phyloP scores from a whole-genome alignment of 2,329 filamentous ascomycete genomes.

The Trichoderma koningii region DNA sequence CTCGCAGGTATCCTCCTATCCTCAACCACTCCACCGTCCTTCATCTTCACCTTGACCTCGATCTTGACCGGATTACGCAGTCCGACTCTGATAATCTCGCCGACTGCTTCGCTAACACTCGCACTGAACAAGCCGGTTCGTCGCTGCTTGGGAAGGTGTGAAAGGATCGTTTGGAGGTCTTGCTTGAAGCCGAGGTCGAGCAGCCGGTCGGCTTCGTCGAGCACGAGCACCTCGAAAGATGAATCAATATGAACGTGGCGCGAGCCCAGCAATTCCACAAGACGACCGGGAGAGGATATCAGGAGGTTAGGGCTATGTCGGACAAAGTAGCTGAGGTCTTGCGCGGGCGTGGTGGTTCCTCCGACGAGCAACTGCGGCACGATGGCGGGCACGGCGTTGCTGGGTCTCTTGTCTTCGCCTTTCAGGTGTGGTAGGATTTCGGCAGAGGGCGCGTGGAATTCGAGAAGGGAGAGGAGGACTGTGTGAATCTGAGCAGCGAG shows the following conservation, averaged over 20 bases:
- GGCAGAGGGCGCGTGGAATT: slow-evolving; percentile 80
- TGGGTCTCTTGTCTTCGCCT: slow-evolving; percentile 57
- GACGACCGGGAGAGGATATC: slow-evolving; percentile 85
- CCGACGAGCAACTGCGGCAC: slow-evolving; percentile 88
- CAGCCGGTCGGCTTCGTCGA: slow-evolving; percentile 92
- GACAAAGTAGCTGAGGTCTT: slow-evolving; percentile 84
- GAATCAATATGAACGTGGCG: slow-evolving; percentile 85
- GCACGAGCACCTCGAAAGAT: slow-evolving; percentile 86
- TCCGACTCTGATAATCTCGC: slow-evolving; percentile 88
- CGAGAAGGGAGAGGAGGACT: slow-evolving; percentile 73
- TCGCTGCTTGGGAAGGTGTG: slow-evolving; percentile 84
- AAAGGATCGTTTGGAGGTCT: slow-evolving; percentile 82
- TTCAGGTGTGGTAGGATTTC: slow-evolving; percentile 59
- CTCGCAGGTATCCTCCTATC: slow-evolving; percentile 90
- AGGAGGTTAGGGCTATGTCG: slow-evolving; percentile 84
- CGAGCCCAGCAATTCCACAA: slow-evolving; percentile 84
- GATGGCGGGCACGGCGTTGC: slow-evolving; percentile 54
- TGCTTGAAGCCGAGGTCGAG: slow-evolving; percentile 93
- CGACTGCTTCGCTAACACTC: slow-evolving; percentile 91
- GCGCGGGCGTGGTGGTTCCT: slow-evolving; percentile 74
- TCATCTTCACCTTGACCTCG: slow-evolving; percentile 82
- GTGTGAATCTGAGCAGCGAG: slow-evolving; percentile 87
- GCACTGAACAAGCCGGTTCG: slow-evolving; percentile 93
- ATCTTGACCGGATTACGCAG: slow-evolving; percentile 94
- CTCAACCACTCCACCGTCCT: slow-evolving; percentile 65